Evolutionary conservation across 495 filamentous ascomycete species (phyloP), one percentile per base, ranked within the genome.

Genomic region (Cryomyces antarcticus): DNA sequence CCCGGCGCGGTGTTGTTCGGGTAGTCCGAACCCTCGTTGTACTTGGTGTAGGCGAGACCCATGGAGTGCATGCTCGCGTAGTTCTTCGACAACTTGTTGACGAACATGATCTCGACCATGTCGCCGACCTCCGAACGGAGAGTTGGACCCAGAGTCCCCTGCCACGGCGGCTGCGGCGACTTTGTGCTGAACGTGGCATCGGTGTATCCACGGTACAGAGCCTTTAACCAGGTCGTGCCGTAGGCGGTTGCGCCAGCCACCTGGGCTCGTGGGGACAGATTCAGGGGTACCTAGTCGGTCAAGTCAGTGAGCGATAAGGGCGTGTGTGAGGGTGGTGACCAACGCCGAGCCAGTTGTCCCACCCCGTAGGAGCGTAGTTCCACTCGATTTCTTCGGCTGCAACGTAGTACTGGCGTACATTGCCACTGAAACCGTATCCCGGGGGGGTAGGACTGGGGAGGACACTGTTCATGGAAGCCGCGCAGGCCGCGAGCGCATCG

Each of bases 91-190:
- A 56, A 34, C 5, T 44, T 41, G 46, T 56, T 56, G 7, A 56
- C 37, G 46, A 56, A 54, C 35, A 56, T 31, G 39, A 56, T 56
- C 51, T 56, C 52, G 43, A 56, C 46, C 51, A 56, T 45, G 41
- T 56, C 53, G 7, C 53, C 53, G 13, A 56, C 51, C 46, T 56
- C 53, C 5, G 45, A 33, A 28, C 53, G 27, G 13, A 56, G 31
- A 7, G 46, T 56, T 9, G 49, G 49, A 13, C 49, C 49, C 41
- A 41, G 45, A 13, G 40, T 40, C 7, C 49, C 49, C 39, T 51
- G 49, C 49, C 49, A 51, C 42, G 46, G 37, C 9, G 49, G 46
- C 41, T 51, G 46, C 29, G 41, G 30, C 9, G 35, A 30, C 10
- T 39, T 29, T 5, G 31, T 45, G 4, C 10, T 41, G 41, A 51